These are phyloP conservation scores for Saitozyma podzolica DNA, from an alignment of 768 basidiomycete genomes.

Conservation along the genomic window DNA sequence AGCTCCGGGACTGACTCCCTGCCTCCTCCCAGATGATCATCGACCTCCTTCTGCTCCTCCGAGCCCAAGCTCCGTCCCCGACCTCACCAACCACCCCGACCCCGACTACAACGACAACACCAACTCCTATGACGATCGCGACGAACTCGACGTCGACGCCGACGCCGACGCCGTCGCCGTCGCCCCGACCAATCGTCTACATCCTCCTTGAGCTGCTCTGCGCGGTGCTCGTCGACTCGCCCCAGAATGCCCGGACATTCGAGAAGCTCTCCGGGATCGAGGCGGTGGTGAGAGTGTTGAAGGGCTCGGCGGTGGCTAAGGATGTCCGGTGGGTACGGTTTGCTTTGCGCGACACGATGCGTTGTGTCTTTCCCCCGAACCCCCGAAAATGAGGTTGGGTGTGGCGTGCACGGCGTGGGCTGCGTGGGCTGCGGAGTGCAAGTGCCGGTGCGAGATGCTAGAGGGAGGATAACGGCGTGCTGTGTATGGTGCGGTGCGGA, in stretches of 20 bases:
- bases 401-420: too few relatives aligned
- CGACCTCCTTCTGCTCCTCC: constrained; percentile 37
- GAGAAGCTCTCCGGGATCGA: constrained; percentile 77
- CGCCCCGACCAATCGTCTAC: constrained; percentile 61
- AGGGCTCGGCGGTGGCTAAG: constrained; percentile 78
- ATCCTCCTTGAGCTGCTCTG: constrained; percentile 78
- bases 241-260: constrained; percentile 70
- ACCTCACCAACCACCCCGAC: constrained; percentile 13
- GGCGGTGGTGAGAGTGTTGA: constrained; percentile 79
- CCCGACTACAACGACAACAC: too few relatives aligned
- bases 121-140: too few relatives aligned
- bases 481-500: too few relatives aligned
- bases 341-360: background rate
- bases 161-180: too few relatives aligned
- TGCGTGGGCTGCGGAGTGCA: background rate
- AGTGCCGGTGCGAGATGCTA: background rate
- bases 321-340: constrained; percentile 69
- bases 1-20: background rate
- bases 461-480: too few relatives aligned
- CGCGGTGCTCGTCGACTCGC: constrained; percentile 84
- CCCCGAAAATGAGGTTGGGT: background rate
- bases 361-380: too few relatives aligned
- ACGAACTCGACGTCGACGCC: too few relatives aligned
- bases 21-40: constrained; percentile 33
- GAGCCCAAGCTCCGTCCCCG: constrained; percentile 19